Conservation (phyloP, 148 eudicot genomes). For the Drosera capensis region DNA sequence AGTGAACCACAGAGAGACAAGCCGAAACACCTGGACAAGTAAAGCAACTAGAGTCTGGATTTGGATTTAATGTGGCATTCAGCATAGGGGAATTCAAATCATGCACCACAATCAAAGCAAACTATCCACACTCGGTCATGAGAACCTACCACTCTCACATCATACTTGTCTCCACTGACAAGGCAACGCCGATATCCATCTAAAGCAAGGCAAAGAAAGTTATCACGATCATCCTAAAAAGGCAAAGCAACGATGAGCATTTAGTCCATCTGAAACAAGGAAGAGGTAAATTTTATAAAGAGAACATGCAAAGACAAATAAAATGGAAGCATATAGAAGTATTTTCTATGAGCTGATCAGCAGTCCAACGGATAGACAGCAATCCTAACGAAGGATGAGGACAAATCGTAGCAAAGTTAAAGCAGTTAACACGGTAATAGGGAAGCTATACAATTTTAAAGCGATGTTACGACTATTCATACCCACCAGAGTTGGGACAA, state of each 20-base stretch:
- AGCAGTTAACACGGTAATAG: background rate
- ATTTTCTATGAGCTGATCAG: too few species aligned
- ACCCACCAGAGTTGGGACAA: background rate
- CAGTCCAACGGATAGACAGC: too few species aligned
- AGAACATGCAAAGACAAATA: background rate
- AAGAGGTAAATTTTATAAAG: background rate
- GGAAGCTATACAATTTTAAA: too few species aligned
- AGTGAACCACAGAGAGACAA: slow-evolving; percentile 90
- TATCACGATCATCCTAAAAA: slow-evolving; percentile 87
- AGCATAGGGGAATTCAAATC: background rate
- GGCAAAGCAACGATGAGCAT: background rate
- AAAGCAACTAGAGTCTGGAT: background rate
- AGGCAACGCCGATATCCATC: slow-evolving; percentile 81
- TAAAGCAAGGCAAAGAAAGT: slow-evolving; percentile 62
- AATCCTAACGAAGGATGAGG: too few species aligned
- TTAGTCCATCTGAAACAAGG: background rate
- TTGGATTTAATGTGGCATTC: background rate
- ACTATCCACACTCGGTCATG: background rate
- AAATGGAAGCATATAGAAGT: too few species aligned
- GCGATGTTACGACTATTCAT: background rate
- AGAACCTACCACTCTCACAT: slow-evolving; percentile 74
- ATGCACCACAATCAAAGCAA: background rate
- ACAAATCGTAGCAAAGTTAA: too few species aligned
- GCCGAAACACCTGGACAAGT: slow-evolving; percentile 77
- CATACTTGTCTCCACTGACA: slow-evolving; percentile 87